Base-by-base conservation (phyloP, 371 early-diverging fungal species). In the Mortierella sp. region DNA sequence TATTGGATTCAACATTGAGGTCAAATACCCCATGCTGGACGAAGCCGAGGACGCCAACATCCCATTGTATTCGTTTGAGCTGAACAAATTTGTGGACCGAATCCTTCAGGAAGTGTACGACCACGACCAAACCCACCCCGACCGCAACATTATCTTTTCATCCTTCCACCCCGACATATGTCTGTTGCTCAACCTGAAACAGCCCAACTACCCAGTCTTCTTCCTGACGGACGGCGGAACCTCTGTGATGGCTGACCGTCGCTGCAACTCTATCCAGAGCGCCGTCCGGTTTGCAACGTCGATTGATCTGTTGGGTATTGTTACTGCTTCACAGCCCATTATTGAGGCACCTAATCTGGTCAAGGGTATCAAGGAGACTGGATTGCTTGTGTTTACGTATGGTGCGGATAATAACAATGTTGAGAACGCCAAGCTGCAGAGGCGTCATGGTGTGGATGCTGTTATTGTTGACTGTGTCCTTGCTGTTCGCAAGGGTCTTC, bases 1-100 rank as follows among this genome's bases (percentile, higher is more conserved):
- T 9, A 92, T 96, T 16, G 99, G 98, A 11, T 97, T 98, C 81
- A 98, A 99, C 80, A 95, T 99, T 75, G 99, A 99, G 88, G 93
- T 99, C 81, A 99, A 99, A 88, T 99, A 99, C 82, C 99, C 99
- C 0, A 94, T 95, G 93, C 88, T 94, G 26, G 95, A 97, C 77
- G 98, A 99, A 83, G 95, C 96, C 19, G 96, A 96, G 88, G 90
- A 90, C 38, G 94, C 94, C 55, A 91, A 93, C 44, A 79, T 94
- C 26, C 91, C 89, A 0, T 77, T 81, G 72, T 90, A 86, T 52
- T 91, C 88, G 58, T 94, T 93, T 73, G 99, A 98, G 82, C 88
- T 97, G 77, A 98, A 99, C 83, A 87, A 91, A 44, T 99, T 95
- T 83, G 94, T 97, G 10, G 98, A 99, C 82, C 88, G 91, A 21